Percentiles rank a stretch among this genome's conserved stretches.
Conservation (phyloP, 2,329 filamentous ascomycete genomes). For the Penicillium sp. region DNA sequence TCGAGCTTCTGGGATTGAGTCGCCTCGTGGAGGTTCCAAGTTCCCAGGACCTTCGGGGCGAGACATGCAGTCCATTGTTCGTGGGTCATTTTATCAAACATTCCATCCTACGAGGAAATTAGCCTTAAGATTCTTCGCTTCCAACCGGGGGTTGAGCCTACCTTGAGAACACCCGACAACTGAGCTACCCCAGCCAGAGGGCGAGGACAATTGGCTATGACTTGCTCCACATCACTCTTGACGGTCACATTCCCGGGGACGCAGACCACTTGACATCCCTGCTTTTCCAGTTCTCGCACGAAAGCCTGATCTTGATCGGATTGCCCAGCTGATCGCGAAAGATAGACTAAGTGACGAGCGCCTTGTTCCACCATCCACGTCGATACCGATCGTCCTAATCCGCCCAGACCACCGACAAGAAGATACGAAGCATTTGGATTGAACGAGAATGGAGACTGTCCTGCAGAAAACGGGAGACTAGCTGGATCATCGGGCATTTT, state of each 20-base stretch:
- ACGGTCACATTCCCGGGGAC: conserved; percentile 15
- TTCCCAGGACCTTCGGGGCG: conserved; percentile 21
- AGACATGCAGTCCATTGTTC: conserved; percentile 14
- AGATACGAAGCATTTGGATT: conserved; percentile 18
- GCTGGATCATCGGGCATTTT: conserved; percentile 16
- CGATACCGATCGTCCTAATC: conserved; percentile 20
- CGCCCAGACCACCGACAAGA: conserved; percentile 22
- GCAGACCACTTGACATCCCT: conserved; percentile 7
- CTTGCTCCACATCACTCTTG: conserved; percentile 12
- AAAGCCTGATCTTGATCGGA: conserved; percentile 10
- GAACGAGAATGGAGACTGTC: background rate
- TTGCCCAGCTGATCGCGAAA: conserved; percentile 12
- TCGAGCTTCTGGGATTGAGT: background rate
- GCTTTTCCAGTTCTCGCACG: conserved; percentile 6
- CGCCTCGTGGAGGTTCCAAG: conserved; percentile 24
- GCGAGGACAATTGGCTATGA: background rate
- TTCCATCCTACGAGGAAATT: conserved; percentile 7
- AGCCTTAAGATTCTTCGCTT: background rate
- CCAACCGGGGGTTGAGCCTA: background rate
- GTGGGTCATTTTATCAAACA: conserved; percentile 10
- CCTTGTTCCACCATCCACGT: conserved; percentile 22
- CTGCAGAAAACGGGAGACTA: conserved; percentile 4
- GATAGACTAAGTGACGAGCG: conserved; percentile 15
- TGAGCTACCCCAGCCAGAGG: conserved; percentile 26
- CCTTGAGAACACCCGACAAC: conserved; percentile 20